Evolutionary conservation across 768 basidiomycete genomes (phyloP).

Genomic region (Leucocoprinus birnbaumii): DNA sequence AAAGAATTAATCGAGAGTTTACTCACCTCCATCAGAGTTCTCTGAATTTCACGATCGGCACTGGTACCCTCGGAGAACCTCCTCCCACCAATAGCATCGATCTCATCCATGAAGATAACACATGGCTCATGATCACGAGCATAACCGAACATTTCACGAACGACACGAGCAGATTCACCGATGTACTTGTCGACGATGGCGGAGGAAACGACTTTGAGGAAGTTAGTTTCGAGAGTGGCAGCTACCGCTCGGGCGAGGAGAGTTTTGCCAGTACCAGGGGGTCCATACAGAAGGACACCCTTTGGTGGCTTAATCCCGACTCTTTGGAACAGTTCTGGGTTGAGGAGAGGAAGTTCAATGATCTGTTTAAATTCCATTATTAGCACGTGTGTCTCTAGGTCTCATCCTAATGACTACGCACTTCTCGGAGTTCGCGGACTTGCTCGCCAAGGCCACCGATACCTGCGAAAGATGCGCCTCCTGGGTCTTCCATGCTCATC

Average conservation of each 20-base stretch:
- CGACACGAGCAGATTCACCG: constrained; percentile 93
- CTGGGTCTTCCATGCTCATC: constrained; percentile 98
- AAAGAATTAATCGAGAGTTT: not conserved
- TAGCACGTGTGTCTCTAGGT: constrained; percentile 1
- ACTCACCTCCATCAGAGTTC: constrained; percentile 90
- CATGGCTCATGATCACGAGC: constrained; percentile 97
- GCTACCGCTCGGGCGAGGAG: constrained; percentile 93
- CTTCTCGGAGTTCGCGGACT: constrained; percentile 94
- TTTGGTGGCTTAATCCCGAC: constrained; percentile 97
- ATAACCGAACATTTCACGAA: constrained; percentile 99
- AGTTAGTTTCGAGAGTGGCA: constrained; percentile 93
- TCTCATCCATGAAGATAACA: constrained; percentile 98
- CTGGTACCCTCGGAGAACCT: constrained; percentile 91
- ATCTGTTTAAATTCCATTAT: constrained; percentile 46
- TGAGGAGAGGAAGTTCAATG: constrained; percentile 92
- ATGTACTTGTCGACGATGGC: constrained; percentile 99
- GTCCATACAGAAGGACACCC: constrained; percentile 93
- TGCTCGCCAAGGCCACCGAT: constrained; percentile 96
- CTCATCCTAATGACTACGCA: constrained; percentile 36
- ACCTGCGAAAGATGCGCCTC: constrained; percentile 92
- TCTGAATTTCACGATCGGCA: constrained; percentile 97
- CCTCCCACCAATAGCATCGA: constrained; percentile 94
- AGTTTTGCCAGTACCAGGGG: constrained; percentile 96
- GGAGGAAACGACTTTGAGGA: constrained; percentile 97
- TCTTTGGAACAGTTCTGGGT: constrained; percentile 91